Evolutionary conservation across 306 rosid species (phyloP).

Genomic region (Herpetospermum pedunculosum): DNA sequence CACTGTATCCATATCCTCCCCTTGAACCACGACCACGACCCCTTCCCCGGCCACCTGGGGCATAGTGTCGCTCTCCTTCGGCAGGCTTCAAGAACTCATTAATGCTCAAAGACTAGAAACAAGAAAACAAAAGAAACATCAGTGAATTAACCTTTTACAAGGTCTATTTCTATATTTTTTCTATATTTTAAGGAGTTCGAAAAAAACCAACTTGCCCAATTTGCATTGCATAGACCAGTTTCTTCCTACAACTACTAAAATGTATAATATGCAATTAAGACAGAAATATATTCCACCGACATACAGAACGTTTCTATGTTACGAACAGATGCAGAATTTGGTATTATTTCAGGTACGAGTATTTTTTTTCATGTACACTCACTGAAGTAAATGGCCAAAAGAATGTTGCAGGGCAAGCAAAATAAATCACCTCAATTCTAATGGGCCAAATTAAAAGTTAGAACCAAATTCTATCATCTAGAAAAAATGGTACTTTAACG

Average conservation of each 20-base stretch:
- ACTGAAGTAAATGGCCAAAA: neutral
- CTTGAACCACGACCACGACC: conserved; percentile 71
- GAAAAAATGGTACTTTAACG: neutral
- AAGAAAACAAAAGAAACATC: neutral
- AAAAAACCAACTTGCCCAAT: neutral
- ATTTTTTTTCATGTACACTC: neutral
- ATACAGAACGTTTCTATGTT: neutral
- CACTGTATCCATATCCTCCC: conserved; percentile 41
- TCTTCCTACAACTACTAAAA: neutral
- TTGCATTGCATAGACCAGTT: neutral
- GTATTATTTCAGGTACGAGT: too few relatives aligned
- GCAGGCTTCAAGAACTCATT: conserved; percentile 89
- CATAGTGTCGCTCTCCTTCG: conserved; percentile 62
- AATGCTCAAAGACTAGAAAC: conserved; percentile 60
- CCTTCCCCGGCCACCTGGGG: conserved; percentile 64
- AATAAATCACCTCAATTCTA: neutral
- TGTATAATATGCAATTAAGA: neutral
- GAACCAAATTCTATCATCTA: neutral
- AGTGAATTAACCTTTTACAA: neutral
- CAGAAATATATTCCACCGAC: neutral
- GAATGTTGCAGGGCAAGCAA: neutral
- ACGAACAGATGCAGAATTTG: neutral
- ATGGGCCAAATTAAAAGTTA: neutral
- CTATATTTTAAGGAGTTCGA: neutral
- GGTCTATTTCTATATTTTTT: neutral